Base-by-base conservation (phyloP, 2,329 filamentous ascomycete species). In the Calonectria pseudoturangicola region DNA sequence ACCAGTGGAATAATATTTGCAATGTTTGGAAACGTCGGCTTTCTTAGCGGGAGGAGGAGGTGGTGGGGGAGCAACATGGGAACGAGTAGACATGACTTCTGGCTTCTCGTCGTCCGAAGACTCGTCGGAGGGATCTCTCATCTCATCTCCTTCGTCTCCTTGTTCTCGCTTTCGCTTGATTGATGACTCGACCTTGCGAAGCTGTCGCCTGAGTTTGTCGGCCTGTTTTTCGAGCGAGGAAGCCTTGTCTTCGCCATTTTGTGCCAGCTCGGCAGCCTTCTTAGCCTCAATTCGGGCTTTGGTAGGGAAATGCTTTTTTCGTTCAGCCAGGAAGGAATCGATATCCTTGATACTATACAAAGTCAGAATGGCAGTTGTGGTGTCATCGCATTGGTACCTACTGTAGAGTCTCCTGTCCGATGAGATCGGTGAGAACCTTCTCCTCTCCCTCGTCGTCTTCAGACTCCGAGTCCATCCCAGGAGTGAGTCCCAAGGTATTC, bases 221-320 rank as follows among this genome's bases (percentile, higher is more conserved):
- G 91, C 91, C 75, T 91, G 85, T 77, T 86, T 90, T 78, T 91
- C 89, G 25, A 92, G 84, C 71, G 87, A 87, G 62, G 86, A 93
- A 56, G 91, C 90, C 82, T 94, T 92, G 80, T 92, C 91, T 68
- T 89, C 87, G 69, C 90, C 88, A 51, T 82, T 84, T 48, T 84
- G 82, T 71, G 85, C 82, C 78, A 84, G 80, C 78, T 85, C 84
- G 71, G 85, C 85, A 77, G 88, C 88, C 74, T 91, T 90, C 83
- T 90, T 94, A 75, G 91, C 91, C 73, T 91, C 89, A 74, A 92
- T 86, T 68, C 94, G 92, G 72, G 91, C 91, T 82, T 91, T 91
- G 2, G 96, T 98, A 2, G 96, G 96, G 82, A 91, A 98, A 65
- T 93, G 92, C 76, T 91, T 93, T 81, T 89, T 93, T 72, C 96